Evolutionary conservation across 2,329 filamentous ascomycete genomes (phyloP).

Genomic region (Sporothrix luriei): DNA sequence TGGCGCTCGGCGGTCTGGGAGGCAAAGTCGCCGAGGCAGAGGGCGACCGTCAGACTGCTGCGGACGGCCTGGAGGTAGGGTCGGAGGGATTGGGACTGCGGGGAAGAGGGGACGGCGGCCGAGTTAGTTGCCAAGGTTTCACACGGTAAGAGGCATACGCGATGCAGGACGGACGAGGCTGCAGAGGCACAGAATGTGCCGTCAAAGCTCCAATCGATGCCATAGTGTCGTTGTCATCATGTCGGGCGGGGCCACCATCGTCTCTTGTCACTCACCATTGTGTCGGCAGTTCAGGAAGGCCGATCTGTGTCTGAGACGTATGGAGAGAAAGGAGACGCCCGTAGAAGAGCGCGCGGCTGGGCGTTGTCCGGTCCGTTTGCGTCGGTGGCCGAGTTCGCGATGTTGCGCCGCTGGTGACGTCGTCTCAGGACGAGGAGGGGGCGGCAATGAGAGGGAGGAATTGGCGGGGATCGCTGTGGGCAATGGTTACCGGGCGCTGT

Average conservation of each 20-base stretch:
- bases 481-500: conserved; percentile 19
- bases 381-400: not conserved
- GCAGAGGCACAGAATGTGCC: not conserved
- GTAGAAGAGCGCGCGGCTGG: too few species aligned
- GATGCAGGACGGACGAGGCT: not conserved
- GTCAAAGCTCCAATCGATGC: not conserved
- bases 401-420: conserved; percentile 21
- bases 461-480: not conserved
- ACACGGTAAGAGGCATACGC: not conserved
- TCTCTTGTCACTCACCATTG: conserved; percentile 16
- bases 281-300: not conserved
- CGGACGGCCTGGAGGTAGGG: conserved; percentile 96
- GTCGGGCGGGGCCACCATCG: not conserved
- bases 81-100: conserved; percentile 89
- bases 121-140: not conserved
- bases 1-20: conserved; percentile 95
- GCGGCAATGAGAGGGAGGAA: not conserved
- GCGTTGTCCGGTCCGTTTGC: not conserved
- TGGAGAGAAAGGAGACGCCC: not conserved
- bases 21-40: conserved; percentile 94
- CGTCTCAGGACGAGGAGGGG: not conserved
- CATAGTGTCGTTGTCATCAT: not conserved
- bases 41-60: conserved; percentile 87
- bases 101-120: too few species aligned
- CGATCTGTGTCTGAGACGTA: not conserved